Base-by-base conservation (phyloP, 2,329 filamentous ascomycete genomes). In the Chalaropsis ovoidea region DNA sequence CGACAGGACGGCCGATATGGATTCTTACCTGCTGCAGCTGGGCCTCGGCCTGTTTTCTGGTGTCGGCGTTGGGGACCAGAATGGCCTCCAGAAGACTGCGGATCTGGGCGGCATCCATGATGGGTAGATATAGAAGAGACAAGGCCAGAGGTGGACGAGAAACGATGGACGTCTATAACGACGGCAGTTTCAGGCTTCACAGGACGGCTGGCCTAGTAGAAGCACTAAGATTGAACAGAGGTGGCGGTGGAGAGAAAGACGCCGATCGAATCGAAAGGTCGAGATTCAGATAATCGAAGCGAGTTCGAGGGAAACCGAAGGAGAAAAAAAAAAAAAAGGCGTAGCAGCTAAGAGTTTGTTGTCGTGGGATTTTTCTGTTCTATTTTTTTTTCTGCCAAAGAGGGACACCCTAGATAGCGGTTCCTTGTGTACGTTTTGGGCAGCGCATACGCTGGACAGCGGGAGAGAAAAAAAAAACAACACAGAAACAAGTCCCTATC, bases 41-140 rank as follows among this genome's bases (percentile, higher is more conserved):
- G 71, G 87, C 78, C 79, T 94, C 89, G 74, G 88, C 88, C 76
- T 86, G 82, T 74, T 87, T 84, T 76, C 89, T 83, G 75, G 83
- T 83, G 73, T 90, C 87, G 73, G 86, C 82, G 77, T 90, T 86
- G 71, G 86, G 76, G 73, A 87, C 85, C 75, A 92, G 84, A 71
- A 87, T 91, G 74, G 86, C 85, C 75, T 85, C 82, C 73, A 93
- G 87, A 79, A 88, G 86, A 80, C 83, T 85, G 79, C 88, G 83
- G 76, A 93, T 81, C 75, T 82, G 83, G 75, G 83, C 80, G 76
- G 83, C 83, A 81, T 91, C 88, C 88, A 92, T 92, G 75, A 73
- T 72, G 70, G 70, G 68, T 67, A 68, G 68, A 64, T 68, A n/a
- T 54, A 41, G 45, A 47, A 39, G 27, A 39, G 45, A 17, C 24